Base-by-base conservation (phyloP, 2,329 filamentous ascomycete species). In the Sporothrix globosa region DNA sequence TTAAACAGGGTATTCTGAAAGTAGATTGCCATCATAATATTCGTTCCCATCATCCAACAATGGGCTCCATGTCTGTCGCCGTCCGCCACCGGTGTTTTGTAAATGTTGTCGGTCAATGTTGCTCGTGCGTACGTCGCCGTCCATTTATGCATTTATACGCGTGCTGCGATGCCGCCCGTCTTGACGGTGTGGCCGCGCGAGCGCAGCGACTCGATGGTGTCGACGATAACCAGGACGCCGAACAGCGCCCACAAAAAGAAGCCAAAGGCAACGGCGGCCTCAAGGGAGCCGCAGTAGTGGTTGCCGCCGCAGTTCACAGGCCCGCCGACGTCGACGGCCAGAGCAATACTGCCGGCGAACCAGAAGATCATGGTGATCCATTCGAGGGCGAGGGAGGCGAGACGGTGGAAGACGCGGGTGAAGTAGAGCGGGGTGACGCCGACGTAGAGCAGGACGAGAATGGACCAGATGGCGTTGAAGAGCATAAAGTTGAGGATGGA, bases 291-390 rank as follows among this genome's bases (percentile, higher is more conserved):
- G 79, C 91, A 94, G 19, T 82, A 83, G 21, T 79, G 81, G 54
- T 83, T 82, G 65, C 80, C 81, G 54, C 81, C 83, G 76, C 88
- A 89, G 70, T 85, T 81, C 10, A 77, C 80, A 0, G 87, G 81
- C 19, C 86, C 83, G 68, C 86, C 86, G 70, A 93, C 80, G 69
- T 84, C 83, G 24, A 88, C 90, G 0, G 91, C 92, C 13, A 94
- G 80, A 0, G 92, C 92, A 74, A 96, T 89, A 76, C 93, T 91
- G 7, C 92, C 93, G 0, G 91, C 90, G 77, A 97, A 96, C 93
- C 93, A 97, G 83, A 96, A 96, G 70, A 96, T 84, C 81, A 91
- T 90, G 11, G 92, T 96, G 30, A 96, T 74, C 61, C 83, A 83
- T 76, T 96, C 91, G 44, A 92, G 83, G 1, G 76, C 88, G 21